Evolutionary conservation across 345 rosid species (phyloP).

Genomic region (Erodium maritimum): DNA sequence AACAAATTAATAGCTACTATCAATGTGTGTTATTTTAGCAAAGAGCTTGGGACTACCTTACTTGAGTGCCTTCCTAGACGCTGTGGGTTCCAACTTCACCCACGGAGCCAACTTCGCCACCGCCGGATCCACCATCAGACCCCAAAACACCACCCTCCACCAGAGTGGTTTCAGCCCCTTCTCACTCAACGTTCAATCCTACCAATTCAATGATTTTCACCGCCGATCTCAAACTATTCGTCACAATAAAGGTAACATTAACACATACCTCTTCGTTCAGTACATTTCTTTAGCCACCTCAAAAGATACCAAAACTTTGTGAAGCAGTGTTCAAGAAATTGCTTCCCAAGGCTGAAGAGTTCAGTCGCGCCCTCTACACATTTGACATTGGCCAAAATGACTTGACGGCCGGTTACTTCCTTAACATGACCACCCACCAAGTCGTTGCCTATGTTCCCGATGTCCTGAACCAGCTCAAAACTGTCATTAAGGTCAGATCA

Average conservation of each 20-base stretch:
- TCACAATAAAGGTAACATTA: constrained; percentile 21
- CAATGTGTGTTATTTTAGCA: constrained; percentile 24
- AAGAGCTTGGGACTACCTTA: constrained; percentile 44
- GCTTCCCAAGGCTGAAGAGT: background rate
- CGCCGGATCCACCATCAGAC: constrained; percentile 78
- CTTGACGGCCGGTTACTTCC: background rate
- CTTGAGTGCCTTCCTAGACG: constrained; percentile 64
- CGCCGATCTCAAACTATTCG: constrained; percentile 49
- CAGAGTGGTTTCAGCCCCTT: constrained; percentile 82
- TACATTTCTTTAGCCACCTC: too few species aligned
- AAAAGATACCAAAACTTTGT: too few species aligned
- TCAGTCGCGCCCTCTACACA: background rate
- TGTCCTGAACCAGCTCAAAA: background rate
- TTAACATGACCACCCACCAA: background rate
- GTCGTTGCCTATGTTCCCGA: constrained; percentile 1
- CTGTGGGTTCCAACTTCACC: constrained; percentile 66
- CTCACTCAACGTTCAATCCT: constrained; percentile 57
- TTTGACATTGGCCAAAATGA: constrained; percentile 4
- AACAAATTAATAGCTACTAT: background rate
- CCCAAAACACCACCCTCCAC: constrained; percentile 50
- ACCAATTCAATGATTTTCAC: constrained; percentile 43
- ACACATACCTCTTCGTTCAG: background rate
- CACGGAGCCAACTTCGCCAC: constrained; percentile 92
- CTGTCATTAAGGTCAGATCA: background rate
- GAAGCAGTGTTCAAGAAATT: background rate